phyloP scores from a whole-genome alignment of 345 rosid genomes.

The Anastatica hierochuntica region DNA sequence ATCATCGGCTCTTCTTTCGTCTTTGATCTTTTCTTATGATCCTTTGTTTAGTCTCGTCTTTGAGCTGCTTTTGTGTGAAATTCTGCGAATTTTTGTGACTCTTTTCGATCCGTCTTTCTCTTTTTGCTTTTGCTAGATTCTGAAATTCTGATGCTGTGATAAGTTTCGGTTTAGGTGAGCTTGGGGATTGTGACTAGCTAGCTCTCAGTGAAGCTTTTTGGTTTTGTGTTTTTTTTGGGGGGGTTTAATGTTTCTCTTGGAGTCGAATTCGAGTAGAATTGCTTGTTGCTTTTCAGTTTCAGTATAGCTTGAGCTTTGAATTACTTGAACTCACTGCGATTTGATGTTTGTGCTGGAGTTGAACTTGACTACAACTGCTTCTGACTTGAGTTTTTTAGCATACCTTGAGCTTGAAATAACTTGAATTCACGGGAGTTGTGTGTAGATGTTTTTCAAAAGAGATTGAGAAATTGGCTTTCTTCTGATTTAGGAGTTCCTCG shows the following conservation, averaged over 20 bases:
- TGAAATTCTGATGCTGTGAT: slow-evolving; percentile 9
- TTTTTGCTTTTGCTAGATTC: slow-evolving; percentile 4
- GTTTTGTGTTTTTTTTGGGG: background rate
- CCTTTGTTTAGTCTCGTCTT: background rate
- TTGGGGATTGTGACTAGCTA: background rate
- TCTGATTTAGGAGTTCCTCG: no score
- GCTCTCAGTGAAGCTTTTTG: background rate
- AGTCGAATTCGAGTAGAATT: slow-evolving; percentile 7
- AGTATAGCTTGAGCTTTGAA: background rate
- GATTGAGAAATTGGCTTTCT: background rate
- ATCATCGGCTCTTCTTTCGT: background rate
- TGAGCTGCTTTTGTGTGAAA: background rate
- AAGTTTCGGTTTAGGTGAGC: slow-evolving; percentile 19
- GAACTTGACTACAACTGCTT: no score
- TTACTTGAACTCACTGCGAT: no score
- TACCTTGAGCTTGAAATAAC: background rate
- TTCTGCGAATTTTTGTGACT: background rate
- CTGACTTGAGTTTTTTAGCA: no score
- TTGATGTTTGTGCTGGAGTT: no score
- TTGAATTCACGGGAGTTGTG: background rate
- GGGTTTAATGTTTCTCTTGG: background rate
- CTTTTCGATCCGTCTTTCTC: background rate
- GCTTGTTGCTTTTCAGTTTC: background rate
- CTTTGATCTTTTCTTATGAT: slow-evolving; percentile 15
- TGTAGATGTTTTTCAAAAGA: background rate